A percentile compares a stretch with the other conserved stretches of the same genome.
Conservation (phyloP, 2,329 filamentous ascomycete genomes). For the Onygena corvina region DNA sequence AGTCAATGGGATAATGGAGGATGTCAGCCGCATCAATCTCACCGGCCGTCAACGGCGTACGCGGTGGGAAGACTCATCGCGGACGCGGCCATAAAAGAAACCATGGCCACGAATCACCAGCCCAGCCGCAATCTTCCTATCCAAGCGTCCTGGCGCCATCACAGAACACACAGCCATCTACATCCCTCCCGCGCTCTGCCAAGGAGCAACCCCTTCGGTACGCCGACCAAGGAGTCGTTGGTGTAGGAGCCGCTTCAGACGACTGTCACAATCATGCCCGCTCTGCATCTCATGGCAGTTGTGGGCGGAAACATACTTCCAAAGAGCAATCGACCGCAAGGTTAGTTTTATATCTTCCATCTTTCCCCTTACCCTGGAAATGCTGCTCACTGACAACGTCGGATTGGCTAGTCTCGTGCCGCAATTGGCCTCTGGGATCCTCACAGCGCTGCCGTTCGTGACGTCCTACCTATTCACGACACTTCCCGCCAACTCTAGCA, state of each 20-base stretch:
- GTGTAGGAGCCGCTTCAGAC: not conserved
- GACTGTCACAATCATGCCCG: not conserved
- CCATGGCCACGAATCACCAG: constrained; percentile 2
- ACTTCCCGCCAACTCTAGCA: not conserved
- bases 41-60: constrained; percentile 14
- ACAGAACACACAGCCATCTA: constrained; percentile 3
- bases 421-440: not conserved
- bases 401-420: not conserved
- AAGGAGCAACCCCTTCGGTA: not conserved
- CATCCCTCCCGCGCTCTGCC: not conserved
- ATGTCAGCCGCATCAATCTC: constrained; percentile 13
- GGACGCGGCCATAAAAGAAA: constrained; percentile 12
- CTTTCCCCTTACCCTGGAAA: not conserved
- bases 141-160: not conserved
- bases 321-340: not conserved
- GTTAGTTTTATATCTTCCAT: not conserved
- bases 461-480: not conserved
- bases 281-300: not conserved
- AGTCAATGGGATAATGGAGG: constrained; percentile 13
- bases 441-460: not conserved
- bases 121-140: not conserved
- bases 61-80: constrained; percentile 10
- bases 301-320: not conserved
- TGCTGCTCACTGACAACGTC: not conserved
- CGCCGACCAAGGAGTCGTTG: not conserved